These are phyloP conservation scores for Aspergillus melleus DNA, from an alignment of 2,329 filamentous ascomycete species.

Conservation along the genomic window DNA sequence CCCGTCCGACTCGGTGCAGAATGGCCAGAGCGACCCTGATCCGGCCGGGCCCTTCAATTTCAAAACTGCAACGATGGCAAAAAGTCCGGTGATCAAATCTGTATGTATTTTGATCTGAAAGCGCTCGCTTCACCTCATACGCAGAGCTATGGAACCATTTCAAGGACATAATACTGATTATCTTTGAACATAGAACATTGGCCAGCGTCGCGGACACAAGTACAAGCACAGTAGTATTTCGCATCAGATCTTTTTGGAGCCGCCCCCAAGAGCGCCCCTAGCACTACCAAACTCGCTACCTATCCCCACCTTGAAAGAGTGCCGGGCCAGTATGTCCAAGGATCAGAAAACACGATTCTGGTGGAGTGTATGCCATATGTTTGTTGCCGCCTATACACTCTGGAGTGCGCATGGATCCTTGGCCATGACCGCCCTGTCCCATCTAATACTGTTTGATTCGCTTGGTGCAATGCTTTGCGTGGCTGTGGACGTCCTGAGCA, in stretches of 20 bases:
- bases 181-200: slow-evolving; percentile 65
- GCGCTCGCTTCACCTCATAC: no score
- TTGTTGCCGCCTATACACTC: slow-evolving; percentile 80
- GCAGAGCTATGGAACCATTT: neutral
- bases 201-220: slow-evolving; percentile 89
- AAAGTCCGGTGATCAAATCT: slow-evolving; percentile 70
- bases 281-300: slow-evolving; percentile 89
- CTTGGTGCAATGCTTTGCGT: slow-evolving; percentile 89
- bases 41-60: slow-evolving; percentile 82
- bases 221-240: slow-evolving; percentile 98
- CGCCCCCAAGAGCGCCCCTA: slow-evolving; percentile 78
- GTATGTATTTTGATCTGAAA: slow-evolving; percentile 46
- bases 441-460: slow-evolving; percentile 93
- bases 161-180: neutral
- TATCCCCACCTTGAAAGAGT: slow-evolving; percentile 84
- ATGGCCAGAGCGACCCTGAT: slow-evolving; percentile 34
- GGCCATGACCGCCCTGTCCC: slow-evolving; percentile 87
- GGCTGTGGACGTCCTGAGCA: slow-evolving; percentile 85
- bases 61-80: slow-evolving; percentile 75
- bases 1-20: slow-evolving; percentile 30
- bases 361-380: slow-evolving; percentile 88
- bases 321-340: slow-evolving; percentile 82
- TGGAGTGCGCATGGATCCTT: slow-evolving; percentile 83
- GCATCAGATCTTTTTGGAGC: slow-evolving; percentile 95
- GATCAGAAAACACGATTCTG: slow-evolving; percentile 80